Conservation (phyloP, 2,329 filamentous ascomycete species). For the Xylaria sp. region DNA sequence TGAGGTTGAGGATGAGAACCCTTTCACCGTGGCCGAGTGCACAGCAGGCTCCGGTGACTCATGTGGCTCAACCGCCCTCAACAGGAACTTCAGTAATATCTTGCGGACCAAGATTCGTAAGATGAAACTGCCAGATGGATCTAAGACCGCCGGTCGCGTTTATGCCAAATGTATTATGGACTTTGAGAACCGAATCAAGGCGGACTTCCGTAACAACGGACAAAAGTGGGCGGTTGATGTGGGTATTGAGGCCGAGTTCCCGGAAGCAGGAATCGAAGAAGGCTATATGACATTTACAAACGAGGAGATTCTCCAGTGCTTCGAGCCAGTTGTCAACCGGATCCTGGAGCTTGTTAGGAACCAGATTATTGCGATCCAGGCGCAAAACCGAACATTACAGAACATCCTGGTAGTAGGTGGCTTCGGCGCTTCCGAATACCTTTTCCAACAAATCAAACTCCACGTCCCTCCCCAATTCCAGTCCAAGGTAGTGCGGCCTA, state of each 20-base stretch:
- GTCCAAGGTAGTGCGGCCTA: constrained; percentile 95
- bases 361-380: constrained; percentile 98
- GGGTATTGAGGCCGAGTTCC: constrained; percentile 97
- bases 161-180: constrained; percentile 99
- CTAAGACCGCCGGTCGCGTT: constrained; percentile 95
- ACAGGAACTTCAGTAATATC: constrained; percentile 98
- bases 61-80: constrained; percentile 96
- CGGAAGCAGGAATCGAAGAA: constrained; percentile 96
- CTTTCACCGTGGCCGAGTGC: constrained; percentile 95
- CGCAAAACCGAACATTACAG: constrained; percentile 90
- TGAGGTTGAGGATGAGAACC: constrained; percentile 96
- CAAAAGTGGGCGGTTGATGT: constrained; percentile 99
- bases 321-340: constrained; percentile 96
- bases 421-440: constrained; percentile 96
- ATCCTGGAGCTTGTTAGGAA: constrained; percentile 96
- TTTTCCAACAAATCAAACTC: constrained; percentile 99
- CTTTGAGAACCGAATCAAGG: constrained; percentile 99
- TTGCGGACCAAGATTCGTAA: constrained; percentile 96
- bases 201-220: constrained; percentile 98
- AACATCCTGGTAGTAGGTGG: constrained; percentile 97
- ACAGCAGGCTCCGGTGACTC: constrained; percentile 97
- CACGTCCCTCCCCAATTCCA: constrained; percentile 98
- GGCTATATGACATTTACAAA: constrained; percentile 99
- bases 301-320: constrained; percentile 98
- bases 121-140: constrained; percentile 98